Evolutionary conservation across 129 eudicot species (phyloP), one percentile per base, ranked within the genome.

Genomic region (Scalesia atractyloides): DNA sequence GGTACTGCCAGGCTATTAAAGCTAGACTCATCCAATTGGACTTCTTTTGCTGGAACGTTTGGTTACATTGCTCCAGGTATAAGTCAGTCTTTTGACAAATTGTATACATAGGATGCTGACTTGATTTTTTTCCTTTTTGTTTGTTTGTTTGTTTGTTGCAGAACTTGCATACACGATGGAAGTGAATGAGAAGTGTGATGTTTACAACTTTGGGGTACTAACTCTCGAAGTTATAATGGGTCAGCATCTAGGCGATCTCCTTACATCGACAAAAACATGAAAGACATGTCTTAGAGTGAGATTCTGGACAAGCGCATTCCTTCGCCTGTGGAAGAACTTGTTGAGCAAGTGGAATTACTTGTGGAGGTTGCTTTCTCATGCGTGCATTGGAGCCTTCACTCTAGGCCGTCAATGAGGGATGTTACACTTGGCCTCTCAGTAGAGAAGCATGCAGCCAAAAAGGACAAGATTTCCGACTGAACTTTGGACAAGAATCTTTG

Each of bases 151-250:
- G 44, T 39, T 39, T n/a, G n/a, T 9, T 56, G 14, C 34, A 56
- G 64, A 57, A 57, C 64, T 57, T 11, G 64, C 64, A 57, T 57
- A 57, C 37, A 57, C 16, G 5, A 57, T 22, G 64, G 37, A 57
- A 24, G 64, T 57, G 64, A 57, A 3, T 5, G 16, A 57, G 64
- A 57, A 57, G 37, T 22, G 37, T 22, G 64, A 57, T 20, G 64
- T 57, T 22, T 57, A 57, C 37, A 57, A 16, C 64, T 57, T 57
- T 22, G 64, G 64, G 64, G 64, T 57, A 57, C 37, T 57, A 2
- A 57, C 64, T 0, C 37, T 57, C 3, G 64, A 57, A 57, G 36
- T 57, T 22, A 57, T 57, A 22, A 57, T 57, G 9, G 64, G 64
- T 11, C 10, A 22, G 64, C 64, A 57, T 57, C 64, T 9, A 3